Evolutionary conservation across 2,329 filamentous ascomycete genomes (phyloP).

Genomic region (Diaporthe humulicola): DNA sequence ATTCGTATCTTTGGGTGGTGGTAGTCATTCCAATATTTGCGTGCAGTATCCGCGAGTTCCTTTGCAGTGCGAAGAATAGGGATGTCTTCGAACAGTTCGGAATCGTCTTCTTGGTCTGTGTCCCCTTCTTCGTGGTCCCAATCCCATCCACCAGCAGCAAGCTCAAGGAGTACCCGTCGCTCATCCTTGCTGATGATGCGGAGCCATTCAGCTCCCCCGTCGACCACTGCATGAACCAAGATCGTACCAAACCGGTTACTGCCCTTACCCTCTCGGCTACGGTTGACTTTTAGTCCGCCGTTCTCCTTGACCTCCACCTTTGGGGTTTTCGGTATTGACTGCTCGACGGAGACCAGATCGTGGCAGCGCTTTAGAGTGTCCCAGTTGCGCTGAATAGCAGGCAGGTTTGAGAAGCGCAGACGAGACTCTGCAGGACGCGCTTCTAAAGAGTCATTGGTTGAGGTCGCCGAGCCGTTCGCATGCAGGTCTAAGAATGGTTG

Average conservation of each 20-base stretch:
- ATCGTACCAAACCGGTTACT: constrained; percentile 2
- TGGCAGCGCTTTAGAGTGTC: constrained; percentile 36
- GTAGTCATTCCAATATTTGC: constrained; percentile 45
- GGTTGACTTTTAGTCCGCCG: constrained; percentile 4
- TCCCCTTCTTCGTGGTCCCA: constrained; percentile 37
- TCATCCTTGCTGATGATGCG: constrained; percentile 50
- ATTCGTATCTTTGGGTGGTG: constrained; percentile 45
- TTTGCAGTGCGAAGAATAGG: constrained; percentile 45
- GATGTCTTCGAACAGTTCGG: constrained; percentile 41
- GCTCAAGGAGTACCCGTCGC: constrained; percentile 47
- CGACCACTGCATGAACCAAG: constrained; percentile 48
- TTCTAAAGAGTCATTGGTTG: neutral
- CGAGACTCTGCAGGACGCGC: constrained; percentile 32
- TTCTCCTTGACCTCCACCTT: constrained; percentile 20
- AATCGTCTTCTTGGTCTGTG: constrained; percentile 35
- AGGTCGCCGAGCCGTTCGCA: neutral
- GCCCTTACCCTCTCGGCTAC: neutral
- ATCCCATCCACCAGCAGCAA: constrained; percentile 50
- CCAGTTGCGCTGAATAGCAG: constrained; percentile 37
- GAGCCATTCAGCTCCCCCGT: constrained; percentile 51
- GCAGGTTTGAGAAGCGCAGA: constrained; percentile 36
- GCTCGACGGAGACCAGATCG: constrained; percentile 26
- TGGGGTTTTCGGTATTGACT: constrained; percentile 10
- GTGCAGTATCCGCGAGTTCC: constrained; percentile 48
- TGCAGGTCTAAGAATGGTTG: neutral